Conservation (phyloP, 495 filamentous ascomycete genomes). For the Gamarada debralockiae region DNA sequence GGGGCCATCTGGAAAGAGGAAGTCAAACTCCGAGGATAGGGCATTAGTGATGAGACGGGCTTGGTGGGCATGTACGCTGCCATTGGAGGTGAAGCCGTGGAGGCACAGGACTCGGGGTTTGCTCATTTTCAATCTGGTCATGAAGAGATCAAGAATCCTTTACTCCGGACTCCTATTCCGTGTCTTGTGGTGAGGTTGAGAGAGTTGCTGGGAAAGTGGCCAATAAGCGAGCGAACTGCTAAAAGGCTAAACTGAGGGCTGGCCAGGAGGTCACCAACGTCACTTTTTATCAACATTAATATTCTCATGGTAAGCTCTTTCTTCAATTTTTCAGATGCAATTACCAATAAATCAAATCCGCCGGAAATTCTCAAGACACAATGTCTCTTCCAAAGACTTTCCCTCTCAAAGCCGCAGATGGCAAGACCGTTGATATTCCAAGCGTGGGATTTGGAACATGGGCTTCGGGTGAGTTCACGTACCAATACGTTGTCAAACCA, state of each 20-base stretch:
- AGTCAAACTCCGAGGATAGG: conserved; percentile 7
- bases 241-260: too few relatives aligned
- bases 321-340: too few relatives aligned
- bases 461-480: conserved; percentile 55
- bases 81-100: conserved; percentile 16
- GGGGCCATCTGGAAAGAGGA: conserved; percentile 12
- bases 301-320: too few relatives aligned
- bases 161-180: too few relatives aligned
- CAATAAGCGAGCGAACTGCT: too few relatives aligned
- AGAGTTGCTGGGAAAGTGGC: too few relatives aligned
- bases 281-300: too few relatives aligned
- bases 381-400: conserved; percentile 12
- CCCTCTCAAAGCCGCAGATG: conserved; percentile 3
- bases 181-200: too few relatives aligned
- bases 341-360: too few relatives aligned
- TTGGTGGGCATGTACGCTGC: conserved; percentile 8
- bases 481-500: conserved; percentile 7
- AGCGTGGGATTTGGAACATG: conserved; percentile 79
- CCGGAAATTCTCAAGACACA: neutral
- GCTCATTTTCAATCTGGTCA: neutral
- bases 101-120: conserved; percentile 15
- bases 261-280: too few relatives aligned
- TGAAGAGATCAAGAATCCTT: too few relatives aligned
- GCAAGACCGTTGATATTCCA: conserved; percentile 55
- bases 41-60: neutral